Percentiles rank a stretch among this genome's conserved stretches.
Conservation (phyloP, 2,329 filamentous ascomycete genomes). For the Microsporum ferrugineum region DNA sequence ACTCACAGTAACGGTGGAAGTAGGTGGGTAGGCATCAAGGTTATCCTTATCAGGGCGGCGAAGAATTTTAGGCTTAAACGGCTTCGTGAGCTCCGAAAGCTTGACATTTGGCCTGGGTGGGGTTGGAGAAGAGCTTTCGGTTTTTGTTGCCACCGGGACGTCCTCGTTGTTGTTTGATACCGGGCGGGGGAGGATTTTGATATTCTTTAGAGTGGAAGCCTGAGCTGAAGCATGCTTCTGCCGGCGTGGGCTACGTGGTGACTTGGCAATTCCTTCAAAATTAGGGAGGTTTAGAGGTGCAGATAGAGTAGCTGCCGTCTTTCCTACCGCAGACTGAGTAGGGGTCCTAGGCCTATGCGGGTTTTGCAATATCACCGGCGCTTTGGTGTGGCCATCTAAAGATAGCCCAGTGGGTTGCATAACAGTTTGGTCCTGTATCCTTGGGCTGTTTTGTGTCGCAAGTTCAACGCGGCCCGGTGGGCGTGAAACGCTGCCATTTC, state of each 20-base stretch:
- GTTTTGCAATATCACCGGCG: conserved; percentile 11
- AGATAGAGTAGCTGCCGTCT: conserved; percentile 30
- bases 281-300: conserved; percentile 32
- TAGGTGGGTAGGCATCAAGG: conserved; percentile 22
- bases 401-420: neutral
- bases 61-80: conserved; percentile 45
- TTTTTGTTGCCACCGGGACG: neutral
- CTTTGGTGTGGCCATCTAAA: neutral
- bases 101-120: conserved; percentile 17
- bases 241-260: conserved; percentile 19
- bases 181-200: conserved; percentile 30
- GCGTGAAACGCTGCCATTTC: neutral
- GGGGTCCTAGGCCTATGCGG: conserved; percentile 10
- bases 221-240: neutral
- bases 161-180: conserved; percentile 22
- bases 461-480: conserved; percentile 33
- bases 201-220: conserved; percentile 8
- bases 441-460: conserved; percentile 26
- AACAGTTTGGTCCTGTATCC: conserved; percentile 2
- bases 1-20: conserved; percentile 19
- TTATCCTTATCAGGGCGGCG: conserved; percentile 38
- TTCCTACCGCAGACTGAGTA: conserved; percentile 11
- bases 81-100: conserved; percentile 29
- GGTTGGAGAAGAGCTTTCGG: conserved; percentile 10
- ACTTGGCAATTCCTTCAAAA: conserved; percentile 26